These are phyloP conservation scores for Heimioporus punctisporus DNA, from an alignment of 1,284 basidiomycete species.

Conservation along the genomic window DNA sequence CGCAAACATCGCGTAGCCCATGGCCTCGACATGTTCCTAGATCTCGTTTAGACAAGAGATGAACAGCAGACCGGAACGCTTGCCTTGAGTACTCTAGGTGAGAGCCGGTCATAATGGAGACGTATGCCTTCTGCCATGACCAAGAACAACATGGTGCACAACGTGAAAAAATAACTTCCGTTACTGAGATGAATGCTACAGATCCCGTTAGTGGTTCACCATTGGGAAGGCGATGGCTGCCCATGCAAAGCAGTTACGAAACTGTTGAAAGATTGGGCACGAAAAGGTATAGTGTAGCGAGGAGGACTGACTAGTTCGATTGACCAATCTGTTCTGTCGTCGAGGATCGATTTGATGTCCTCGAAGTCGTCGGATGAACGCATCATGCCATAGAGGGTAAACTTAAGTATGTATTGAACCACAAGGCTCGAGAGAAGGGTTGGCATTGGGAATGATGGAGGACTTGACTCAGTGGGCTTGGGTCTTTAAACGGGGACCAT, in stretches of 20 bases:
- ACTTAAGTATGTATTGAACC: conserved; percentile 1
- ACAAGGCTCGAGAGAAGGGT: too few species aligned
- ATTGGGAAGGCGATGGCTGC: background rate
- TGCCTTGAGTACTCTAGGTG: conserved; percentile 26
- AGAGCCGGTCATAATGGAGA: conserved; percentile 24
- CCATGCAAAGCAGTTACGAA: conserved; percentile 25
- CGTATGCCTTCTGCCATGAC: conserved; percentile 23
- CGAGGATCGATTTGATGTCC: conserved; percentile 19
- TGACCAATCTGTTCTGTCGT: conserved; percentile 19
- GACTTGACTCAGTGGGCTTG: too few species aligned
- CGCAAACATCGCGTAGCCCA: conserved; percentile 19
- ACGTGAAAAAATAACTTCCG: conserved; percentile 7
- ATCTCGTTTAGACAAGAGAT: background rate
- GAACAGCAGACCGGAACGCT: background rate
- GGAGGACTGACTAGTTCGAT: conserved; percentile 22
- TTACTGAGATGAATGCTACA: conserved; percentile 25
- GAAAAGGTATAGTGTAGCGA: too few species aligned
- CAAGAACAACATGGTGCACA: conserved; percentile 15
- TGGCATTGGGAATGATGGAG: too few species aligned
- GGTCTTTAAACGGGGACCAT: too few species aligned
- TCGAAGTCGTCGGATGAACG: conserved; percentile 16
- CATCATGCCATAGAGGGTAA: conserved; percentile 21
- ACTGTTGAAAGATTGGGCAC: conserved; percentile 10
- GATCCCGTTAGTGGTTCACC: background rate
- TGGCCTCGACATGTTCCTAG: conserved; percentile 14